These are phyloP conservation scores for Backusella macrospora DNA, from an alignment of 192 early-diverging fungal species.

Conservation along the genomic window DNA sequence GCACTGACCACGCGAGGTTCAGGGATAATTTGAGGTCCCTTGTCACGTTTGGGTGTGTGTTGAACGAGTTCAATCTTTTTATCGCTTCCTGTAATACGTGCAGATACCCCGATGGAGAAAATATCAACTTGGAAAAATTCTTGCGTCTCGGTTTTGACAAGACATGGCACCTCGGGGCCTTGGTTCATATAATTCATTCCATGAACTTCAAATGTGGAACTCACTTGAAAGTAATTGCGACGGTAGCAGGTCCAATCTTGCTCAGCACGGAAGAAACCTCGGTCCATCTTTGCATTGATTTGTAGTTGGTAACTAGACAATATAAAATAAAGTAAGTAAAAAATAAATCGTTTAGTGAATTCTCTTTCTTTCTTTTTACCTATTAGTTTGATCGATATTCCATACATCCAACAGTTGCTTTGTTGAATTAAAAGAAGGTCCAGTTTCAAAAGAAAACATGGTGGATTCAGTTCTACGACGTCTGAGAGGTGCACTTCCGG, in stretches of 20 bases:
- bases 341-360: conserved; percentile 12
- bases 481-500: conserved; percentile 24
- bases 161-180: conserved; percentile 66
- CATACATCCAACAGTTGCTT: conserved; percentile 67
- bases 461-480: conserved; percentile 48
- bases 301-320: conserved; percentile 53
- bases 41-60: conserved; percentile 92
- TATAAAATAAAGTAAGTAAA: conserved; percentile 14
- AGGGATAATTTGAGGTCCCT: conserved; percentile 84
- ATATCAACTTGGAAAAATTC: conserved; percentile 37
- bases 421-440: conserved; percentile 71
- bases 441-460: conserved; percentile 52
- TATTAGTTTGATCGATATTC: conserved; percentile 61
- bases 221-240: conserved; percentile 93
- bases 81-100: conserved; percentile 67
- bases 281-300: conserved; percentile 77
- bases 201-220: conserved; percentile 55
- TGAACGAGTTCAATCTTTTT: conserved; percentile 82
- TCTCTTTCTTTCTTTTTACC: conserved; percentile 35
- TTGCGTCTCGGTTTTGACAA: conserved; percentile 60
- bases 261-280: conserved; percentile 84
- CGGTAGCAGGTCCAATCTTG: conserved; percentile 92
- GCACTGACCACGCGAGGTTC: conserved; percentile 57
- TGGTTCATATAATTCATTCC: conserved; percentile 29
- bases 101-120: conserved; percentile 79